A percentile compares a stretch with the other conserved stretches of the same genome.
These are phyloP conservation scores for Suillus ampliporus DNA, from an alignment of 768 basidiomycete species.

Conservation along the genomic window DNA sequence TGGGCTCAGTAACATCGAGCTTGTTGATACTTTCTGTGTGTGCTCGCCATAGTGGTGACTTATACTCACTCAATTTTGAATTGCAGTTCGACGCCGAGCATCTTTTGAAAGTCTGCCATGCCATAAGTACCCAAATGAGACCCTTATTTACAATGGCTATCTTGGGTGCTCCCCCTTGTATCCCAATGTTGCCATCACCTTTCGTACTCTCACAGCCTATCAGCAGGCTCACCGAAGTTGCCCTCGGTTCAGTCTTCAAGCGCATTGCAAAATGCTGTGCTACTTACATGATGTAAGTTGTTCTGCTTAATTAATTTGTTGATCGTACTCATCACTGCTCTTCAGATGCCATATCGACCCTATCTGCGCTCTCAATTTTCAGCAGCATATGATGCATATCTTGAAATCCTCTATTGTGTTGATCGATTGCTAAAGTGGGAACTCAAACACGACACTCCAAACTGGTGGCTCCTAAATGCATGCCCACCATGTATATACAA, in stretches of 20 bases:
- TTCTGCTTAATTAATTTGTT: neutral
- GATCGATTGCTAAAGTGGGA: neutral
- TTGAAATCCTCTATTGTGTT: conserved; percentile 13
- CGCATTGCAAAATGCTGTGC: conserved; percentile 13
- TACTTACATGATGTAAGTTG: neutral
- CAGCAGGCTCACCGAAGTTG: conserved; percentile 30
- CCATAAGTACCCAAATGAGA: conserved; percentile 20
- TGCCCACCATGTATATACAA: conserved; percentile 18
- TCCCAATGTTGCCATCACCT: conserved; percentile 22
- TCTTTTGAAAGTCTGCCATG: neutral
- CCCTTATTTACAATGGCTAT: conserved; percentile 25
- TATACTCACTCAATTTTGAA: neutral
- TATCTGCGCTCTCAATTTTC: conserved; percentile 2
- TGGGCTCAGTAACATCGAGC: neutral
- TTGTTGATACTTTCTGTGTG: conserved; percentile 4
- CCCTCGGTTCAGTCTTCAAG: conserved; percentile 30
- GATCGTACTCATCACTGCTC: no score
- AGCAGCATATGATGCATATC: conserved; percentile 18
- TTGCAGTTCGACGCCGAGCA: neutral
- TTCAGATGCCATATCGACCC: conserved; percentile 1
- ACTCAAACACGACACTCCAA: conserved; percentile 14
- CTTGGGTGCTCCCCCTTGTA: conserved; percentile 25
- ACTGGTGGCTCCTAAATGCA: conserved; percentile 16
- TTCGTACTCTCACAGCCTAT: conserved; percentile 26
- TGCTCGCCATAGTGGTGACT: neutral